phyloP scores from a whole-genome alignment of 805 yeast genomes.

The Metschnikowia gruessii region DNA sequence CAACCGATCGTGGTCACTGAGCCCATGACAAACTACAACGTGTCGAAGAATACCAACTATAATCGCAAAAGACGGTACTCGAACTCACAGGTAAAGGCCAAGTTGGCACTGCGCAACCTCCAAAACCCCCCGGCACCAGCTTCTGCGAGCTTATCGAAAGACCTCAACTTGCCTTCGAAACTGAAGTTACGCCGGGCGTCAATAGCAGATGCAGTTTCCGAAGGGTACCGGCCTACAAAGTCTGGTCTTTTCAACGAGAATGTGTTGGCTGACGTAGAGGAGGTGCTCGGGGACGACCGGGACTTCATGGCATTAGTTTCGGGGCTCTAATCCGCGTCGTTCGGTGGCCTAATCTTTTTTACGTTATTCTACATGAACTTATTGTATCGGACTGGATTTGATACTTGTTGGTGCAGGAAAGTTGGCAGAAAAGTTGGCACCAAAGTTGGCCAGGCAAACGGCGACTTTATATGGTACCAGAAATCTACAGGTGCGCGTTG shows the following conservation, averaged over 20 bases:
- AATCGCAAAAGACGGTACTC: slow-evolving; percentile 16
- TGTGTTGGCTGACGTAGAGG: slow-evolving; percentile 72
- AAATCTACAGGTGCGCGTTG: too few species aligned
- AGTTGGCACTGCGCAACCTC: slow-evolving; percentile 14
- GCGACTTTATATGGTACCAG: too few species aligned
- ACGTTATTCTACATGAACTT: not conserved
- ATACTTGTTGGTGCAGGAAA: not conserved
- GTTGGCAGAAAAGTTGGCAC: too few species aligned
- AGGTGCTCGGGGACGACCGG: slow-evolving; percentile 53
- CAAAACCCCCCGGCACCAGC: slow-evolving; percentile 10
- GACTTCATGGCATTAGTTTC: slow-evolving; percentile 44
- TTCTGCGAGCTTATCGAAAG: slow-evolving; percentile 13
- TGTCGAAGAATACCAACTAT: slow-evolving; percentile 28
- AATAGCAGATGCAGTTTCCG: slow-evolving; percentile 70
- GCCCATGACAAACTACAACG: slow-evolving; percentile 27
- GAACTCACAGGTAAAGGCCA: slow-evolving; percentile 15
- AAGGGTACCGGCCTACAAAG: slow-evolving; percentile 71
- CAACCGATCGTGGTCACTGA: slow-evolving; percentile 27
- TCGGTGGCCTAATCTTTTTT: too few species aligned
- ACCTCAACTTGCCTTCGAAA: slow-evolving; percentile 26
- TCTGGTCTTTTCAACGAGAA: slow-evolving; percentile 75
- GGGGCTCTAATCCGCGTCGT: slow-evolving; percentile 18
- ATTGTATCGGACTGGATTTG: slow-evolving; percentile 9
- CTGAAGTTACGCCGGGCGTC: slow-evolving; percentile 58
- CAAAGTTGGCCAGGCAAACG: too few species aligned